These are phyloP conservation scores for Balansia obtecta DNA, from an alignment of 2,329 filamentous ascomycete genomes.

Conservation along the genomic window DNA sequence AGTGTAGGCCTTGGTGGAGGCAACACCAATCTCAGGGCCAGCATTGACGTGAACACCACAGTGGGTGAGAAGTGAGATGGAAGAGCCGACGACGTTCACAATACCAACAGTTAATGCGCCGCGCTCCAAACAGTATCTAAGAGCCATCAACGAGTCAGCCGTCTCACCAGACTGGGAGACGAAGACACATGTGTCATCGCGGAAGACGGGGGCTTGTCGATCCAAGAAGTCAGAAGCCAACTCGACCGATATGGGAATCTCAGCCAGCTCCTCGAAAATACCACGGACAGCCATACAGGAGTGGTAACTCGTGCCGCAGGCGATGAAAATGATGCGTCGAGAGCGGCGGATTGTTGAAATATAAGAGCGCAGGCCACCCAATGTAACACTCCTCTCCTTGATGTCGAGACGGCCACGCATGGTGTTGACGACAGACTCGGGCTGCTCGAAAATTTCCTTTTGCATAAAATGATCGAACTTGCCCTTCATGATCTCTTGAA, in stretches of 20 bases:
- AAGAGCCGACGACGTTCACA: constrained; percentile 96
- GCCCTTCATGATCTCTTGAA: constrained; percentile 99
- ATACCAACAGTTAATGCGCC: constrained; percentile 95
- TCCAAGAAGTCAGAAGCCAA: constrained; percentile 97
- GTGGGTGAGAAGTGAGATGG: constrained; percentile 96
- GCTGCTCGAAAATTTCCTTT: constrained; percentile 99
- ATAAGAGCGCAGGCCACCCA: constrained; percentile 92
- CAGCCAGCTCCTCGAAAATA: constrained; percentile 92
- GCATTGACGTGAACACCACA: constrained; percentile 99
- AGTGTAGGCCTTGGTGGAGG: constrained; percentile 98
- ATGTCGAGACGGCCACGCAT: constrained; percentile 97
- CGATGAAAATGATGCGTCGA: constrained; percentile 96
- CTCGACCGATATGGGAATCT: constrained; percentile 95
- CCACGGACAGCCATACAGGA: constrained; percentile 99
- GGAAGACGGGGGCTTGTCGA: constrained; percentile 92
- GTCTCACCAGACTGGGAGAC: constrained; percentile 98
- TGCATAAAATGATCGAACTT: constrained; percentile 99
- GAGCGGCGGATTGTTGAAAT: constrained; percentile 93
- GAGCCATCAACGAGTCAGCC: constrained; percentile 90
- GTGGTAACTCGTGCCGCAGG: constrained; percentile 96
- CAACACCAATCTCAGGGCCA: constrained; percentile 95
- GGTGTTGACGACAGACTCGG: constrained; percentile 97
- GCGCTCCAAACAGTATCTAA: constrained; percentile 95
- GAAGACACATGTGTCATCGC: constrained; percentile 97
- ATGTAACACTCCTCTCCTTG: constrained; percentile 86